These are phyloP conservation scores for Isoetes taiwanensis DNA, from an alignment of 75 land plant species.

Conservation along the genomic window DNA sequence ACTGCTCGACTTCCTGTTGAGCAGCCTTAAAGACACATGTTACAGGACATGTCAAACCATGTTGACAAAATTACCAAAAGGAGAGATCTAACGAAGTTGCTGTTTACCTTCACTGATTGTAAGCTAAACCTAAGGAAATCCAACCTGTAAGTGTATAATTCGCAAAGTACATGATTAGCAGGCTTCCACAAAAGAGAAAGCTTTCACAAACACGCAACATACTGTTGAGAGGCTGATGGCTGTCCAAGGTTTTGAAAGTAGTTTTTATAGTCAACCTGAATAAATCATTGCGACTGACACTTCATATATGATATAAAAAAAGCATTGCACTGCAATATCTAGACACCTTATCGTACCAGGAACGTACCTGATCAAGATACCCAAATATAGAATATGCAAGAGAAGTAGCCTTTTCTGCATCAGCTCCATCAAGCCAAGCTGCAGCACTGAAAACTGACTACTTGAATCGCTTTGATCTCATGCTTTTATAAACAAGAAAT, in stretches of 20 bases:
- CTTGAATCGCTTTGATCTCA: neutral
- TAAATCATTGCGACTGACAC: no score
- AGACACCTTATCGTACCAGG: no score
- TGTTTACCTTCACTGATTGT: conserved; percentile 20
- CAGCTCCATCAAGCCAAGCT: conserved; percentile 33
- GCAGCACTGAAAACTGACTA: conserved; percentile 27
- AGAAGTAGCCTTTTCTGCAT: conserved; percentile 25
- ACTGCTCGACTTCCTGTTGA: conserved; percentile 20
- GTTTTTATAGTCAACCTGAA: conserved; percentile 42
- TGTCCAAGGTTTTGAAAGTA: conserved; percentile 31
- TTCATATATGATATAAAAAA: no score
- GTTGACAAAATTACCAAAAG: neutral
- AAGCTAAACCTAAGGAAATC: conserved; percentile 36
- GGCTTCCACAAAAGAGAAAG: neutral
- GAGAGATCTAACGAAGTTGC: neutral
- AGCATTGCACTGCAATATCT: no score
- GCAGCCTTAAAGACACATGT: conserved; percentile 18
- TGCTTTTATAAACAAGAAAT: neutral
- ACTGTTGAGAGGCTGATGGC: conserved; percentile 31
- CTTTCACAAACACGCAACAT: neutral
- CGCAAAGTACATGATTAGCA: neutral
- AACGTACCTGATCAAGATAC: conserved; percentile 30
- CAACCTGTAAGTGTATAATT: conserved; percentile 16
- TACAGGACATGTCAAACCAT: neutral
- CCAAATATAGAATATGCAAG: conserved; percentile 31